Evolutionary conservation across 192 early-diverging fungal species (phyloP).

Genomic region (Podila epigama): DNA sequence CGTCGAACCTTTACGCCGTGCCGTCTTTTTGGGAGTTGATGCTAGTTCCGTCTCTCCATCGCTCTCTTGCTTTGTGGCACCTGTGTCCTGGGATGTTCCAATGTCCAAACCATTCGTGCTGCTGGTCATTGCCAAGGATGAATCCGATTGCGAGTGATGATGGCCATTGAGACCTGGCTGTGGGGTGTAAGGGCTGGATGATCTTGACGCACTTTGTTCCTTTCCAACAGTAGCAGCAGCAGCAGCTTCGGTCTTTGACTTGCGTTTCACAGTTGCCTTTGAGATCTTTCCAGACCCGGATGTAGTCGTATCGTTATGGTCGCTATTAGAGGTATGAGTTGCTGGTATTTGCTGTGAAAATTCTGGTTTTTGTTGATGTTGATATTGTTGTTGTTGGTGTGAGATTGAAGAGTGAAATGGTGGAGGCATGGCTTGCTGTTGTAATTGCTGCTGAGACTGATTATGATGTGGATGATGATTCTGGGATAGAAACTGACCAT

Average conservation of each 20-base stretch:
- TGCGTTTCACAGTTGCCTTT: conserved; percentile 14
- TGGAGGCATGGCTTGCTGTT: conserved; percentile 5
- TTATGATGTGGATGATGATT: not conserved
- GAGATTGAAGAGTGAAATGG: conserved; percentile 1
- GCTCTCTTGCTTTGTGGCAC: conserved; percentile 10
- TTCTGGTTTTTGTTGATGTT: conserved; percentile 1
- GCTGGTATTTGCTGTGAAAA: not conserved
- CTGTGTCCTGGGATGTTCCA: not conserved
- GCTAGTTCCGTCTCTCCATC: conserved; percentile 1
- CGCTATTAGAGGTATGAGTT: not conserved
- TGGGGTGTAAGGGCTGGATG: conserved; percentile 10
- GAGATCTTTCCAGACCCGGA: not conserved
- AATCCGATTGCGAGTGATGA: conserved; percentile 3
- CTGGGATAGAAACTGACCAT: too few relatives aligned
- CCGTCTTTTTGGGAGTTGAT: conserved; percentile 8
- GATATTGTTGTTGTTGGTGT: conserved; percentile 6
- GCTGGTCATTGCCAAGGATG: not conserved
- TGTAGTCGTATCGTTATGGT: not conserved
- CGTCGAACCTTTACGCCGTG: conserved; percentile 17
- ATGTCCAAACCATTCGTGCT: not conserved
- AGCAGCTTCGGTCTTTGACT: conserved; percentile 12
- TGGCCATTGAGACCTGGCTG: not conserved
- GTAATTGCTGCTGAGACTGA: conserved; percentile 1
- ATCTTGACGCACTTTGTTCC: not conserved
- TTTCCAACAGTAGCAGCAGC: not conserved